Evolutionary conservation across 352 stramenopile genomes (phyloP).

Genomic region (Pythium apleroticum): DNA sequence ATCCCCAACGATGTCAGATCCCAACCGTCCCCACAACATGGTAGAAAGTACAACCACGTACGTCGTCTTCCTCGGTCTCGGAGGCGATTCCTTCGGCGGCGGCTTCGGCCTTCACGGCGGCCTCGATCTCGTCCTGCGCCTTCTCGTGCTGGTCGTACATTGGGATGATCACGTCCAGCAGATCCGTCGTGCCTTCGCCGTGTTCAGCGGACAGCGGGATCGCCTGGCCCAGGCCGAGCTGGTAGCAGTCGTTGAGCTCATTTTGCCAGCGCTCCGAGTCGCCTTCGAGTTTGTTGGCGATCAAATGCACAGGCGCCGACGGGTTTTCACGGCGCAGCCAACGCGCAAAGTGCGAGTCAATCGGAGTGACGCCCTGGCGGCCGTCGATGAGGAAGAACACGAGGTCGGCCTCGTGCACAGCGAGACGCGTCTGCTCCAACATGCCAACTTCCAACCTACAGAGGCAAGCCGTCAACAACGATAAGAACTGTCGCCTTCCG

Average conservation of each 20-base stretch:
- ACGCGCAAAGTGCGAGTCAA: slow-evolving; percentile 77
- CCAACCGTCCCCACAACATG: background rate
- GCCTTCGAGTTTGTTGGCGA: slow-evolving; percentile 82
- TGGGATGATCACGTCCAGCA: slow-evolving; percentile 73
- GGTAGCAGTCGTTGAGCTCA: slow-evolving; percentile 75
- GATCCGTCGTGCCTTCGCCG: slow-evolving; percentile 65
- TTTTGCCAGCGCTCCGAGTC: slow-evolving; percentile 63
- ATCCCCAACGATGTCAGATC: background rate
- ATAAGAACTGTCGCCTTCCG: background rate
- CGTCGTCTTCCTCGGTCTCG: slow-evolving; percentile 53
- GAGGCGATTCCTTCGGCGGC: slow-evolving; percentile 17
- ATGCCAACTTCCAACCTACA: slow-evolving; percentile 73
- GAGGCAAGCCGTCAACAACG: background rate
- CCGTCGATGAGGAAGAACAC: slow-evolving; percentile 83
- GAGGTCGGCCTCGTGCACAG: slow-evolving; percentile 75
- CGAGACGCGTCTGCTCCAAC: slow-evolving; percentile 71
- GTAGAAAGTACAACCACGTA: slow-evolving; percentile 29
- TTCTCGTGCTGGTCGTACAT: slow-evolving; percentile 68
- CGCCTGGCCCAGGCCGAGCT: slow-evolving; percentile 62
- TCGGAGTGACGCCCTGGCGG: slow-evolving; percentile 71
- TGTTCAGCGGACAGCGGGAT: slow-evolving; percentile 81
- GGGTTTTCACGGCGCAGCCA: slow-evolving; percentile 72
- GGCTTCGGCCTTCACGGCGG: slow-evolving; percentile 12
- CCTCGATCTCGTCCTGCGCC: slow-evolving; percentile 39
- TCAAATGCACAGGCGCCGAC: slow-evolving; percentile 57